Conservation (phyloP, 2,329 filamentous ascomycete species). For the Arthroderma sp. region DNA sequence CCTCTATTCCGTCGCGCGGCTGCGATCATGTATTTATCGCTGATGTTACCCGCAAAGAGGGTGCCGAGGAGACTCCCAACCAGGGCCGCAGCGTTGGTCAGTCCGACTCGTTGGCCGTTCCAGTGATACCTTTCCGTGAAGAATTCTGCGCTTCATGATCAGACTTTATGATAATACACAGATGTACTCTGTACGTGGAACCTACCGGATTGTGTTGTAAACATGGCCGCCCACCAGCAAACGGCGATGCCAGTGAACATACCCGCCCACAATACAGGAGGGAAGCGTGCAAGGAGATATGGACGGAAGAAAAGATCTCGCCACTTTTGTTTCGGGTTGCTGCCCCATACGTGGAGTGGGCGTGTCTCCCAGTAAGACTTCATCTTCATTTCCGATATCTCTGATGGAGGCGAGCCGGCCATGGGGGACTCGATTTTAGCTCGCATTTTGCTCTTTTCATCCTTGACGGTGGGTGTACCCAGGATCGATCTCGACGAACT, state of each 20-base stretch:
- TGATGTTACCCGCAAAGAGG: background rate
- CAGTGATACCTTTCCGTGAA: background rate
- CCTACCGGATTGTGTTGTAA: background rate
- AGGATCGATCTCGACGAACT: too few relatives aligned
- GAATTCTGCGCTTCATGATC: background rate
- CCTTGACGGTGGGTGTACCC: too few relatives aligned
- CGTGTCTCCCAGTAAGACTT: background rate
- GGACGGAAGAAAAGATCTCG: background rate
- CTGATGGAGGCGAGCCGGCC: background rate
- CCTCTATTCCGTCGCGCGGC: conserved; percentile 30
- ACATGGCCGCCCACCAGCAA: background rate
- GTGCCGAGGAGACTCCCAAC: conserved; percentile 12
- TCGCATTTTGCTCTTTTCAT: background rate
- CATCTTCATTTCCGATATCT: background rate
- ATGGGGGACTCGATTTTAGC: background rate
- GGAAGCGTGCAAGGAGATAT: background rate
- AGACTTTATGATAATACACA: background rate
- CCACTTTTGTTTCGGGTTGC: background rate
- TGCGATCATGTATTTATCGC: conserved; percentile 15
- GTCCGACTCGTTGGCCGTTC: conserved; percentile 5
- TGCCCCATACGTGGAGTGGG: background rate
- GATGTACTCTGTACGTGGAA: background rate
- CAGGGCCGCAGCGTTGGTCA: conserved; percentile 13
- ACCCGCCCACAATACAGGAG: background rate
- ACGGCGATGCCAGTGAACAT: background rate